Evolutionary conservation across 2,329 filamentous ascomycete genomes (phyloP).

Genomic region (Penicillium sp.): DNA sequence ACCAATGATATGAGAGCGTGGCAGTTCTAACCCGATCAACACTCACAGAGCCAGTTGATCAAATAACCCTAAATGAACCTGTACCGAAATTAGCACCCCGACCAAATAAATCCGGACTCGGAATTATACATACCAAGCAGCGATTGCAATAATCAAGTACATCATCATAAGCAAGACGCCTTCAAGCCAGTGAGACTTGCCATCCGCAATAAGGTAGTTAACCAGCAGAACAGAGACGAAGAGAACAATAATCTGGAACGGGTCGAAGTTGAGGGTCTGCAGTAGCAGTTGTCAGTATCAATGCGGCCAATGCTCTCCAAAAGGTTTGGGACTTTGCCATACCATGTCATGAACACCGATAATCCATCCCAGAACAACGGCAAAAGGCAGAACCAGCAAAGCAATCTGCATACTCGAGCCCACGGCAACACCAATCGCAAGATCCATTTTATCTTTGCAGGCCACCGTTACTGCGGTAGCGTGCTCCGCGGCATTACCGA

Average conservation of each 20-base stretch:
- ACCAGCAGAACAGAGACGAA: conserved; percentile 55
- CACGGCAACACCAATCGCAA: conserved; percentile 66
- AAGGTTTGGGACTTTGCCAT: conserved; percentile 1
- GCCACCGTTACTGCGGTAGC: conserved; percentile 62
- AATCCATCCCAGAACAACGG: conserved; percentile 62
- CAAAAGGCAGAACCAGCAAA: conserved; percentile 59
- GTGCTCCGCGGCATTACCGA: conserved; percentile 66
- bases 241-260: conserved; percentile 73
- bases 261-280: conserved; percentile 73
- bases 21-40: neutral
- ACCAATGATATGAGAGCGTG: neutral
- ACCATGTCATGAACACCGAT: conserved; percentile 60
- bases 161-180: conserved; percentile 59
- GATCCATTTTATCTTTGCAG: conserved; percentile 67
- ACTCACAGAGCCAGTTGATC: neutral
- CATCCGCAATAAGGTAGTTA: conserved; percentile 31
- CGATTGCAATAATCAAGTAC: conserved; percentile 62
- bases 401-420: conserved; percentile 66
- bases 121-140: conserved; percentile 49
- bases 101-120: too few relatives aligned
- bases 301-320: neutral
- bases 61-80: conserved; percentile 9
- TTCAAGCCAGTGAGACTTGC: conserved; percentile 60
- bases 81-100: neutral
- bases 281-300: neutral